phyloP scores from a whole-genome alignment of 2,329 filamentous ascomycete species.

The Paracorniculantispora psalliotae region DNA sequence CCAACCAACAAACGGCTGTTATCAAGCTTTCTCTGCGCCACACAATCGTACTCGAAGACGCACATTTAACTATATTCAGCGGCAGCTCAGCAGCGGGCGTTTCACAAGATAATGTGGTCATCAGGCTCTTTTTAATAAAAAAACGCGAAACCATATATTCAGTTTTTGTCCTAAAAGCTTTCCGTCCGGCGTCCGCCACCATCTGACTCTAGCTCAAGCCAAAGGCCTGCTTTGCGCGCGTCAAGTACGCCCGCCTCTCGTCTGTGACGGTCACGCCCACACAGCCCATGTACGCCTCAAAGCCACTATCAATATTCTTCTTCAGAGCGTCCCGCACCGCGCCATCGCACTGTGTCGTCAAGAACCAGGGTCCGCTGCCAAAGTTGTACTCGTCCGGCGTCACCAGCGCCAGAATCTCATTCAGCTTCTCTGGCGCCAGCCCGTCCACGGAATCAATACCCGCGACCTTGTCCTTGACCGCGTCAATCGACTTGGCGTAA shows the following conservation, averaged over 20 bases:
- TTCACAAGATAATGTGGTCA: too few relatives aligned
- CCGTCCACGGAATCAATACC: slow-evolving; percentile 24
- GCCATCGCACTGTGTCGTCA: slow-evolving; percentile 37
- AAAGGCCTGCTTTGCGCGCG: slow-evolving; percentile 44
- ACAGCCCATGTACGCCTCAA: slow-evolving; percentile 43
- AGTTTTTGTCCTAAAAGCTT: too few relatives aligned
- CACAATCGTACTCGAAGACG: too few relatives aligned
- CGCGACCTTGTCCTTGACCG: slow-evolving; percentile 30
- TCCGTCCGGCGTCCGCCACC: too few relatives aligned
- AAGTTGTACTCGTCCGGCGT: slow-evolving; percentile 49
- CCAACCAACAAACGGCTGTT: too few relatives aligned
- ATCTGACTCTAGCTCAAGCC: slow-evolving; percentile 21
- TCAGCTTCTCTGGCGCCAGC: slow-evolving; percentile 28
- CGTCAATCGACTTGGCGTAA: slow-evolving; percentile 43
- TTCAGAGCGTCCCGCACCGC: slow-evolving; percentile 30
- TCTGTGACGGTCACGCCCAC: slow-evolving; percentile 33
- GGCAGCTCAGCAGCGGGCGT: too few relatives aligned
- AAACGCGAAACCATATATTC: background rate
- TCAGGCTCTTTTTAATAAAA: too few relatives aligned
- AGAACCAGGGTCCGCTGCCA: slow-evolving; percentile 48
- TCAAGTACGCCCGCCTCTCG: slow-evolving; percentile 37
- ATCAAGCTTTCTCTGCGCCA: too few relatives aligned
- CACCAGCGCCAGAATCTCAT: slow-evolving; percentile 40
- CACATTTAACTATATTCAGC: too few relatives aligned
- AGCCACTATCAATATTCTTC: slow-evolving; percentile 37